Percentiles rank a stretch among this genome's conserved stretches.
These are phyloP conservation scores for Sphaerosporella brunnea DNA, from an alignment of 495 filamentous ascomycete species.

Conservation along the genomic window DNA sequence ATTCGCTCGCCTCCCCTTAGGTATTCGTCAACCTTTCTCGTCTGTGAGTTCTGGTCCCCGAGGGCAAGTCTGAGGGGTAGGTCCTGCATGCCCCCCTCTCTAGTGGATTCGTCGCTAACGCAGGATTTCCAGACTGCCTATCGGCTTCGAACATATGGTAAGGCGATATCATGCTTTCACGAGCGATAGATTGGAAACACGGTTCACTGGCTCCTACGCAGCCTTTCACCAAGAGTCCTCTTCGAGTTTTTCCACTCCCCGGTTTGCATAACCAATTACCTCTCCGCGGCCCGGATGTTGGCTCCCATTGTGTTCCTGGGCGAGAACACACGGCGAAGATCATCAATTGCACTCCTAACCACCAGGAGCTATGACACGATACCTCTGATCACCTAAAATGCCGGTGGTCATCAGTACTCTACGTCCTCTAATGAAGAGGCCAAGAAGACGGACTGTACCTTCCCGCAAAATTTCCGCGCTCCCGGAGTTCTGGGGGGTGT, in stretches of 20 bases:
- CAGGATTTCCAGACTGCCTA: slow-evolving; percentile 1
- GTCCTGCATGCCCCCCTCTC: no score
- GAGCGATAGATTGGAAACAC: slow-evolving; percentile 1
- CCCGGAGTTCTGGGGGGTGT: no score
- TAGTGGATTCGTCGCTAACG: slow-evolving; percentile 3
- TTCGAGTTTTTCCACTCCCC: neutral
- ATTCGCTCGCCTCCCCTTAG: neutral
- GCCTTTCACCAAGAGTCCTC: neutral
- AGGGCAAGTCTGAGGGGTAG: no score
- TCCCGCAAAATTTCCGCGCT: no score
- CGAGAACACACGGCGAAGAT: neutral
- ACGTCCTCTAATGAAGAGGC: no score
- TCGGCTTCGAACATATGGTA: slow-evolving; percentile 7
- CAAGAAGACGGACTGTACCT: no score
- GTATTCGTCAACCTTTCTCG: neutral
- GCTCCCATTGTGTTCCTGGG: neutral
- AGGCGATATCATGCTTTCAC: neutral
- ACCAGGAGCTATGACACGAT: no score
- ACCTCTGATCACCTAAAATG: no score
- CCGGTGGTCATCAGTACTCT: no score
- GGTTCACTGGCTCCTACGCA: neutral
- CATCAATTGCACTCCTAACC: no score
- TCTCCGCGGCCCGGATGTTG: neutral
- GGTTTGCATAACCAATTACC: neutral
- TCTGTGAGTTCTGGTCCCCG: neutral